These are phyloP conservation scores for Cyclotella kingstonii DNA, from an alignment of 108 stramenopile species.

Conservation along the genomic window DNA sequence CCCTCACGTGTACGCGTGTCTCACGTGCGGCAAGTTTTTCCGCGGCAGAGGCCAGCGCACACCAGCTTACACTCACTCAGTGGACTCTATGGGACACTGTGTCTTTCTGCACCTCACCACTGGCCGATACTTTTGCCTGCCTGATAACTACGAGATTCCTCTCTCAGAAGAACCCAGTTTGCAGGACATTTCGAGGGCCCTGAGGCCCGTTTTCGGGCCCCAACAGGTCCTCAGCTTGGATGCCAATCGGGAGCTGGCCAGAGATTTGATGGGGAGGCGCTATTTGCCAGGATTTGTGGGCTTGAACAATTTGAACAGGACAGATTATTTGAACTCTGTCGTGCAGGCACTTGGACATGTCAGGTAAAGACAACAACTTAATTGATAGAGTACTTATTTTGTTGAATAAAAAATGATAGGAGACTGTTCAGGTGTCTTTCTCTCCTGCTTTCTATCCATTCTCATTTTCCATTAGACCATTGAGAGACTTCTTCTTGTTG, in stretches of 20 bases:
- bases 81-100: constrained; percentile 89
- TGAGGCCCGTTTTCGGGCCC: constrained; percentile 78
- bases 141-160: constrained; percentile 96
- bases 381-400: neutral
- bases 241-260: constrained; percentile 63
- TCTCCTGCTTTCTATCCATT: neutral
- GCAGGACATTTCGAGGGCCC: constrained; percentile 78
- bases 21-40: constrained; percentile 98
- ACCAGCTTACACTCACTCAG: constrained; percentile 94
- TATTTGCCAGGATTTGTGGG: constrained; percentile 96
- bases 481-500: constrained; percentile 92
- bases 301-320: constrained; percentile 90
- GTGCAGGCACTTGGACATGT: constrained; percentile 95
- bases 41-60: constrained; percentile 89
- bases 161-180: constrained; percentile 78
- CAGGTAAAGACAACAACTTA: neutral
- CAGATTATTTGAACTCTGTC: constrained; percentile 91
- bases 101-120: constrained; percentile 88
- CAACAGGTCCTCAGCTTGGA: constrained; percentile 77
- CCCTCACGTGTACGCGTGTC: constrained; percentile 94
- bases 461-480: constrained; percentile 32
- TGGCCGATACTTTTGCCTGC: constrained; percentile 90
- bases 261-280: constrained; percentile 89
- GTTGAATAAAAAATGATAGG: neutral
- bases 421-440: neutral